Evolutionary conservation across 495 filamentous ascomycete genomes (phyloP).

Genomic region (Terfezia claveryi): DNA sequence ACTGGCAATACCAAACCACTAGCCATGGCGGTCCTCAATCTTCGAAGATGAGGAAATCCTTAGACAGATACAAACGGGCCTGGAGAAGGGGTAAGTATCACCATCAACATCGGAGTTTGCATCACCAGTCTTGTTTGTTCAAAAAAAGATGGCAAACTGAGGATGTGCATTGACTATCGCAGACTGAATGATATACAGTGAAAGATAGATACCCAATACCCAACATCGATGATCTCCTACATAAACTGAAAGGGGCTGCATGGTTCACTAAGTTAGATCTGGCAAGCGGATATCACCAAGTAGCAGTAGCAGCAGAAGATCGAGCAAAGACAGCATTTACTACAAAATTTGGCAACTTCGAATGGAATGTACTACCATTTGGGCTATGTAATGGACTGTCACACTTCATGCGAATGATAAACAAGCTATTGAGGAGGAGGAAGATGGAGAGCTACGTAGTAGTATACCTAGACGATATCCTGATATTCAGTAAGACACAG

Average conservation of each 20-base stretch:
- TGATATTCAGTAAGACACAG: not conserved
- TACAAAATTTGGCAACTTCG: not conserved
- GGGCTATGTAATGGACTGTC: conserved; percentile 8
- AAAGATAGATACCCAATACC: conserved; percentile 28
- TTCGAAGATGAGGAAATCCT: not conserved
- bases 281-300: conserved; percentile 2
- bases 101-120: not conserved
- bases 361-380: conserved; percentile 9
- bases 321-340: conserved; percentile 20
- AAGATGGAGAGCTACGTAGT: not conserved
- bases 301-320: conserved; percentile 13
- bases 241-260: conserved; percentile 13
- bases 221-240: conserved; percentile 25
- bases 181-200: conserved; percentile 24
- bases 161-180: conserved; percentile 27
- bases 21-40: not conserved
- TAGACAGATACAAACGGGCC: not conserved
- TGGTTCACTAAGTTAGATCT: conserved; percentile 4
- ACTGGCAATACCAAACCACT: no score
- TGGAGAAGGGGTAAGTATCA: not conserved
- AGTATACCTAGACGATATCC: not conserved
- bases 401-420: conserved; percentile 19
- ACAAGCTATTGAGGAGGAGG: not conserved
- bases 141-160: not conserved
- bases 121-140: not conserved